Percentiles rank a stretch among this genome's conserved stretches.
phyloP scores from a whole-genome alignment of 2,329 filamentous ascomycete species.

The Colletotrichum higginsianum region DNA sequence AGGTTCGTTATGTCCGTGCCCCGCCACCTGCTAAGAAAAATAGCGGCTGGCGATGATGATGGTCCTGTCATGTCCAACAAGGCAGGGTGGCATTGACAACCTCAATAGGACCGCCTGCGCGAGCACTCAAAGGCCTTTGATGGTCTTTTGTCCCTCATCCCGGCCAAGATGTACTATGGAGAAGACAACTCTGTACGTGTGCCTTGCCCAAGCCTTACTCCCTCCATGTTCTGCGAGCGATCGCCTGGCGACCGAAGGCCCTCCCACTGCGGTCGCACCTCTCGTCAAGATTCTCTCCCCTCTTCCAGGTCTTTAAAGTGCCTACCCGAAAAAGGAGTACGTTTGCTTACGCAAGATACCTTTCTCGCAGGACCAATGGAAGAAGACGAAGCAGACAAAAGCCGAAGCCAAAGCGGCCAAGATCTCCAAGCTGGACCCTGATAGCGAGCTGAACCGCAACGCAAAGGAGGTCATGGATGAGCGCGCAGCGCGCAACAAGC shows the following conservation, averaged over 20 bases:
- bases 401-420: constrained; percentile 87
- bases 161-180: constrained; percentile 91
- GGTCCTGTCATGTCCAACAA: constrained; percentile 19
- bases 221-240: constrained; percentile 4
- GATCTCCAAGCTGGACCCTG: constrained; percentile 91
- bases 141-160: constrained; percentile 88
- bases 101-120: constrained; percentile 44
- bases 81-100: constrained; percentile 27
- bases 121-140: constrained; percentile 82
- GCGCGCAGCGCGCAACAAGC: constrained; percentile 77
- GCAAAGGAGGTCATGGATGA: constrained; percentile 96
- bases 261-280: background rate
- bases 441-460: constrained; percentile 83
- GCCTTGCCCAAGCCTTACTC: constrained; percentile 21
- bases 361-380: constrained; percentile 84
- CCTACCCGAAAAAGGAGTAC: constrained; percentile 7
- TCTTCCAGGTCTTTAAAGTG: constrained; percentile 20
- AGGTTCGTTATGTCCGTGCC: constrained; percentile 57
- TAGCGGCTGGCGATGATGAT: constrained; percentile 27
- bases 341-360: constrained; percentile 12
- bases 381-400: constrained; percentile 96
- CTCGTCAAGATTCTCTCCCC: background rate
- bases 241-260: constrained; percentile 7
- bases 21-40: constrained; percentile 35
- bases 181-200: constrained; percentile 84